Conservation (phyloP, 2,329 filamentous ascomycete genomes). For the Pseudopithomyces chartarum region DNA sequence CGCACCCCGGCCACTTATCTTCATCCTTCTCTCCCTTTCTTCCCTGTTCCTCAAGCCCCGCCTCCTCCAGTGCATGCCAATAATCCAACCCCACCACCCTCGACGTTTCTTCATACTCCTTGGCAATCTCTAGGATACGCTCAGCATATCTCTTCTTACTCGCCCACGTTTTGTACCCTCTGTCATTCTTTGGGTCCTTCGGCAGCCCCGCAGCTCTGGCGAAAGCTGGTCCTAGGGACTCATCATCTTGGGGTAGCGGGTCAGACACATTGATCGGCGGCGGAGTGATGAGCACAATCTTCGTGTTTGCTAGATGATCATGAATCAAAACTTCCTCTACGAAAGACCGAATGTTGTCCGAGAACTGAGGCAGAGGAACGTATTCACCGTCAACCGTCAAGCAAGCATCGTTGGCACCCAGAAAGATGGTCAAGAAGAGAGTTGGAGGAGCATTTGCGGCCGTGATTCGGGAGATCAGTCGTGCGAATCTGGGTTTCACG, state of each 20-base stretch:
- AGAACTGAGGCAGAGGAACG: conserved; percentile 41
- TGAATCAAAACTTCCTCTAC: conserved; percentile 40
- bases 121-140: conserved; percentile 42
- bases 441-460: conserved; percentile 26
- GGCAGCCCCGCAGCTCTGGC: conserved; percentile 11
- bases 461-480: conserved; percentile 28
- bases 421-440: conserved; percentile 47
- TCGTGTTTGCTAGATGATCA: conserved; percentile 35
- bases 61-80: conserved; percentile 38
- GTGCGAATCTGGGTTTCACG: conserved; percentile 29
- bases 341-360: conserved; percentile 42
- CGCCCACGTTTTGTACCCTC: conserved; percentile 41
- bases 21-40: conserved; percentile 26
- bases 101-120: conserved; percentile 38
- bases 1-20: conserved; percentile 42
- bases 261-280: conserved; percentile 42
- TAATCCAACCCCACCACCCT: conserved; percentile 41
- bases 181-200: conserved; percentile 15
- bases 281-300: conserved; percentile 45
- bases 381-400: conserved; percentile 26
- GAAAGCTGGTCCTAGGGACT: conserved; percentile 4
- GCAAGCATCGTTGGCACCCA: conserved; percentile 49
- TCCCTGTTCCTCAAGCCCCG: conserved; percentile 27
- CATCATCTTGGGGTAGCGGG: conserved; percentile 3
- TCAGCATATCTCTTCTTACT: conserved; percentile 47